Evolutionary conservation across 768 basidiomycete species (phyloP), one percentile per base, ranked within the genome.

Genomic region (Scleroderma bovista): DNA sequence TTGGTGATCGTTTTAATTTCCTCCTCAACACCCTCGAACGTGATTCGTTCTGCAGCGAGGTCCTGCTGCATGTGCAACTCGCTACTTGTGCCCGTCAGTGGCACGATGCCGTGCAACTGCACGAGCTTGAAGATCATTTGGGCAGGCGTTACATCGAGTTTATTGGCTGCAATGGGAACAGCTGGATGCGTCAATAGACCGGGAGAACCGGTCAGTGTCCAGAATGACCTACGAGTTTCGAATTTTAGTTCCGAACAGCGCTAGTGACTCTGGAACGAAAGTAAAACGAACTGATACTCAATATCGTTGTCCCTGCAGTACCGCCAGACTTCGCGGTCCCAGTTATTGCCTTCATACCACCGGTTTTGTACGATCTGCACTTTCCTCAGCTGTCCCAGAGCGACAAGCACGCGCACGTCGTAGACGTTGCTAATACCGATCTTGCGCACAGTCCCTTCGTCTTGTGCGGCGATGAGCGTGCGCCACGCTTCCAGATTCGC

Each of bases 171-270:
- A 3, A 67, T 55, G 16, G 65, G 55, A 5, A 85, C 59, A 2
- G 69, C 60, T 0, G 75, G 77, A 59, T 83, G 75, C 3, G 61
- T 47, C 5, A 90, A 69, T 9, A 91, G 69, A 15, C 60, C 70
- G 4, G 88, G 84, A 3, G 88, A 86, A n/a, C 88, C 86, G 1
- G 85, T 77, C 20, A 93, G 68, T 20, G 91, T 92, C 90, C 91
- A 92, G 65, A 93, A 92, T 15, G 88, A 89, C 57, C 88, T 89
- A 57, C n/a, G n/a, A 23, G 40, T 31, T 19, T 6, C 22, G 24
- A 44, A 26, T 4, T 29, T 44, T 13, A 10, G 7, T 50, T 26
- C 37, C 47, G 31, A 44, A 39, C 23, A 9, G 38, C 40, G 13
- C 15, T 24, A 29, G 3, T 3, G n/a, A 24, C 11, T 12, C 19